Base-by-base conservation (phyloP, 2,329 filamentous ascomycete genomes). In the Neurospora crassa region DNA sequence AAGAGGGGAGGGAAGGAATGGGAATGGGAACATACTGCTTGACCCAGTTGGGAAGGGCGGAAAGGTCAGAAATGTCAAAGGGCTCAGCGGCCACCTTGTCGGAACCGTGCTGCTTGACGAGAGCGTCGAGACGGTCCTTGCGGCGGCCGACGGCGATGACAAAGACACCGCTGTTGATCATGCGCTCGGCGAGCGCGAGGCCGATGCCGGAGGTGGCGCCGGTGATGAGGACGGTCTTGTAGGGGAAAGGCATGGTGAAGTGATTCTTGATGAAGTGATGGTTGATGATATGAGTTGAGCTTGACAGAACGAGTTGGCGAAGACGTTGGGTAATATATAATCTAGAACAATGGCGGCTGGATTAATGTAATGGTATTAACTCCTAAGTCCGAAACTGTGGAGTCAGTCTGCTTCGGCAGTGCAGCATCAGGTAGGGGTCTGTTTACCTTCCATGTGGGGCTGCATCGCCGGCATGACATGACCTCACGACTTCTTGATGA, bases 131-230 rank as follows among this genome's bases (percentile, higher is more conserved):
- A 1, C 84, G 80, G 16, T 87, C 83, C 76, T 84, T 77, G 63
- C 86, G 83, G n/a, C 87, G 83, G 24, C 87, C 87, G 6, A 87
- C 84, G 7, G 82, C 85, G 42, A 88, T 85, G 41, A 89, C 85
- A 73, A 85, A 84, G 69, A 84, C 79, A 67, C 84, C 85, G 70
- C 82, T 79, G 7, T 81, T 75, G 53, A 88, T 73, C 71, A 81
- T 75, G 68, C 77, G 78, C 71, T 79, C 78, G 20, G 84, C 82
- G 70, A 88, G 79, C 2, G 82, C 84, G 59, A 76, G 77, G 69
- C 86, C 86, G 71, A 88, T 88, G 67, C 86, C 86, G 2, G 84
- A 82, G 0, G 86, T 87, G 16, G 85, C 85, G 16, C 86, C 86
- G 42, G 89, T 79, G 67, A 89, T 76, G 70, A 89, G 84, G 40